Evolutionary conservation across 2,329 filamentous ascomycete species (phyloP).

Genomic region (Phialophora chinensis): DNA sequence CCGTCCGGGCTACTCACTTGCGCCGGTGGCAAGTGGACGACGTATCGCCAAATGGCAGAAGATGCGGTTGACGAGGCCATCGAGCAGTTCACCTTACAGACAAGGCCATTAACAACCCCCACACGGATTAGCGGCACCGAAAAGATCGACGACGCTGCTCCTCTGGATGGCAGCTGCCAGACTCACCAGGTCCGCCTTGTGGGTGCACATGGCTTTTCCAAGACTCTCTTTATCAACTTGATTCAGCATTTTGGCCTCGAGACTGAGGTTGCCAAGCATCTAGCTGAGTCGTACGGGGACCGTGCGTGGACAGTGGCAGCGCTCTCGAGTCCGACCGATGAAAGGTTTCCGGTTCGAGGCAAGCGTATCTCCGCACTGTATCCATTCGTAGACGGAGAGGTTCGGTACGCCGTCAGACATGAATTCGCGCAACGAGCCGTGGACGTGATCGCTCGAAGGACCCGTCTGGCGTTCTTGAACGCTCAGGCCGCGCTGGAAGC

Average conservation of each 20-base stretch:
- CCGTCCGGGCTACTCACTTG: constrained; percentile 80
- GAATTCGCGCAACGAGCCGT: constrained; percentile 92
- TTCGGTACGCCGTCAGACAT: constrained; percentile 83
- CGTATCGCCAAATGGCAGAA: constrained; percentile 91
- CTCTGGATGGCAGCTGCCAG: constrained; percentile 72
- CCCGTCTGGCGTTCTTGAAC: constrained; percentile 85
- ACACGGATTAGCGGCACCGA: constrained; percentile 40
- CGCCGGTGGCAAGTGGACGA: constrained; percentile 91
- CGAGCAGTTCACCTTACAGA: constrained; percentile 37
- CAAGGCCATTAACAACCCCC: constrained; percentile 33
- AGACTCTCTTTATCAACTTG: constrained; percentile 91
- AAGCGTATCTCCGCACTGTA: constrained; percentile 80
- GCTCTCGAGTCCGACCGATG: constrained; percentile 75
- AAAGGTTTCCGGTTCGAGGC: constrained; percentile 82
- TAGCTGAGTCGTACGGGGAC: constrained; percentile 87
- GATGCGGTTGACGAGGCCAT: constrained; percentile 76
- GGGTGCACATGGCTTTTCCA: constrained; percentile 85
- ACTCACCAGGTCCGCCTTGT: constrained; percentile 82
- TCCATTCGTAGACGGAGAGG: constrained; percentile 89
- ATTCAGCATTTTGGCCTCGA: constrained; percentile 93
- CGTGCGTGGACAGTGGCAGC: constrained; percentile 89
- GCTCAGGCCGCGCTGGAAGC: constrained; percentile 88
- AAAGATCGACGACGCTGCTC: constrained; percentile 40
- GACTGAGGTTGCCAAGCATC: constrained; percentile 88
- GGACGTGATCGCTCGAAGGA: constrained; percentile 84